A percentile compares a stretch with the other conserved stretches of the same genome.
Conservation (phyloP, 108 stramenopile genomes). For the Cyclotella kingstonii region DNA sequence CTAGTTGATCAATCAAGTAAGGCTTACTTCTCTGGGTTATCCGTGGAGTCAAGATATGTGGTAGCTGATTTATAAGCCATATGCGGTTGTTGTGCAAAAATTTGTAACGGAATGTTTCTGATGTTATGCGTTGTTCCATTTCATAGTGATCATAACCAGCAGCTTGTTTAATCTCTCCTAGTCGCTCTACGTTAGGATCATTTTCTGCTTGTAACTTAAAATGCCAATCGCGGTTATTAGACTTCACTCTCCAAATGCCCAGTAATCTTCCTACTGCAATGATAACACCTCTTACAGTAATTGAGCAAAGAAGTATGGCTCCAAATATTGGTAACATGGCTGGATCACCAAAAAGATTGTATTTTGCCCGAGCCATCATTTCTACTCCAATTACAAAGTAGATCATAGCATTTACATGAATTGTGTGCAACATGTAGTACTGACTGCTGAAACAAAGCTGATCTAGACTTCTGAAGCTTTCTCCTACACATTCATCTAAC, state of each 20-base stretch:
- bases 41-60: slow-evolving; percentile 75
- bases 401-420: slow-evolving; percentile 75
- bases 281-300: slow-evolving; percentile 36
- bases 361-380: slow-evolving; percentile 68
- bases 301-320: slow-evolving; percentile 27
- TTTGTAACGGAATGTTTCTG: slow-evolving; percentile 83
- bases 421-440: slow-evolving; percentile 78
- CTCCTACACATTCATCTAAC: slow-evolving; percentile 82
- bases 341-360: slow-evolving; percentile 80
- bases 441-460: slow-evolving; percentile 83
- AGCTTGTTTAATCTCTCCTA: slow-evolving; percentile 41
- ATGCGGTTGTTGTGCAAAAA: slow-evolving; percentile 82
- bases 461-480: slow-evolving; percentile 66
- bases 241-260: slow-evolving; percentile 71
- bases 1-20: slow-evolving; percentile 77
- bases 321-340: slow-evolving; percentile 50
- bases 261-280: slow-evolving; percentile 52
- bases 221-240: slow-evolving; percentile 75
- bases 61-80: slow-evolving; percentile 78
- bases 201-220: slow-evolving; percentile 11
- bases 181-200: slow-evolving; percentile 37
- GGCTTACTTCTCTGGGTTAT: slow-evolving; percentile 68
- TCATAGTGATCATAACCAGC: slow-evolving; percentile 63
- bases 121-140: slow-evolving; percentile 76
- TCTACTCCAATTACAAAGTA: slow-evolving; percentile 71